Evolutionary conservation across 139 green algal genomes (phyloP), one percentile per base, ranked within the genome.

Genomic region (Trebouxia sp.): DNA sequence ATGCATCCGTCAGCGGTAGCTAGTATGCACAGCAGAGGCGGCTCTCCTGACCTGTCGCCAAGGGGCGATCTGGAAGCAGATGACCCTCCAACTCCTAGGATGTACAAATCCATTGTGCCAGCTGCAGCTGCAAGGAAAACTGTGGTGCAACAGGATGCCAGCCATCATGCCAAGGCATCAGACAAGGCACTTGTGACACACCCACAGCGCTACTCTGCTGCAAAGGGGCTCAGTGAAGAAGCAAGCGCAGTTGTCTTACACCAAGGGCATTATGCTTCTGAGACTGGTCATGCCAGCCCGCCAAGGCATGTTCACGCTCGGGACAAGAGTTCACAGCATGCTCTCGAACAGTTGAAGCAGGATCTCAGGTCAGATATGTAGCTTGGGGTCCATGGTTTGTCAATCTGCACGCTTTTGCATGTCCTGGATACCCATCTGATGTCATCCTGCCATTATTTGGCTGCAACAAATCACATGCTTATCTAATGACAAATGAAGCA

Each of bases 31-130:
- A 30, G 32, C 32, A 45, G 62, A 9, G 14, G 9, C n/a, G n/a
- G 62, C 35, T 45, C 62, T 37, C 62, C 32, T 45, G 62, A 72
- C 11, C 32, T 72, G 62, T 72, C 62, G 5, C 62, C 62, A 28
- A 72, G 62, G 15, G 62, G 62, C 11, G 5, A 72, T 8, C 20
- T 43, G 14, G 62, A 72, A 15, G 62, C 62, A 4, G 62, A 72
- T 26, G 62, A 72, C 37, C 62, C 62, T 11, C 62, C 62, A 4
- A 72, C 62, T 3, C 62, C 62, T 45, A 32, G 62, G 32, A 72
- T 72, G 62, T 72, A 72, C 62, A 72, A 30, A 8, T 35, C 62
- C 35, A 72, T 72, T 37, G 37, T 72, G 20, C 32, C 62, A 14
- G 28, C 62, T 72, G 32, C 62, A n/a, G 62, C 62, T 22, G 14